Conservation (phyloP, 2,329 filamentous ascomycete genomes). For the Aureobasidium sp. region DNA sequence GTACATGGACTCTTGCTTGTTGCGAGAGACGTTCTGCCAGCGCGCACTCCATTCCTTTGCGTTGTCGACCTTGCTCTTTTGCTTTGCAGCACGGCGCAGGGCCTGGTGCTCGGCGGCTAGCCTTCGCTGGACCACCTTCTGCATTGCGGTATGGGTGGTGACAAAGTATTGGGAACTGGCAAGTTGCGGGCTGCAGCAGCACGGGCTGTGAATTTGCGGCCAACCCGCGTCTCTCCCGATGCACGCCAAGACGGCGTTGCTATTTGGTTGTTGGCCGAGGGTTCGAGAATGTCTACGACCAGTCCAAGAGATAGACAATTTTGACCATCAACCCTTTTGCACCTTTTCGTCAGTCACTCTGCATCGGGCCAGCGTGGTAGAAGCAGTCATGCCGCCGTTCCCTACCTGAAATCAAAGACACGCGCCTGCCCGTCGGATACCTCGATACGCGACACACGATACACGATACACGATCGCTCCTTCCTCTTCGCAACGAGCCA, state of each 20-base stretch:
- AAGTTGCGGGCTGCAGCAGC: background rate
- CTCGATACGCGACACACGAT: background rate
- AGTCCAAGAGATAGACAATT: background rate
- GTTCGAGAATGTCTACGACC: background rate
- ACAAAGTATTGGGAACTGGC: no score
- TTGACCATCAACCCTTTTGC: background rate
- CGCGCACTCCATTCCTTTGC: constrained; percentile 25
- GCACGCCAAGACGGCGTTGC: background rate
- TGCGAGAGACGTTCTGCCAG: constrained; percentile 16
- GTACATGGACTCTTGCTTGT: constrained; percentile 20
- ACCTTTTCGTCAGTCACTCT: background rate
- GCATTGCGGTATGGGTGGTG: constrained; percentile 52
- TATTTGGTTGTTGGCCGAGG: constrained; percentile 1
- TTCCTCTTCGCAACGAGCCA: background rate
- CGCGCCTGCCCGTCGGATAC: background rate
- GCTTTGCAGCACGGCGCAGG: constrained; percentile 26
- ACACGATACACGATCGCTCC: background rate
- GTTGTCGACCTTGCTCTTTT: constrained; percentile 15
- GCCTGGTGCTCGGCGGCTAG: constrained; percentile 58
- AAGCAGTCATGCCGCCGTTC: background rate
- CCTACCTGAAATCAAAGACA: background rate
- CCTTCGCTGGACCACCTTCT: constrained; percentile 60
- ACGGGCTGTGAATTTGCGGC: background rate
- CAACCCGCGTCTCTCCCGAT: background rate
- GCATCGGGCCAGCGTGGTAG: background rate